Percentiles rank a stretch among this genome's conserved stretches.
phyloP scores from a whole-genome alignment of 768 basidiomycete genomes.

The Russula virescens region DNA sequence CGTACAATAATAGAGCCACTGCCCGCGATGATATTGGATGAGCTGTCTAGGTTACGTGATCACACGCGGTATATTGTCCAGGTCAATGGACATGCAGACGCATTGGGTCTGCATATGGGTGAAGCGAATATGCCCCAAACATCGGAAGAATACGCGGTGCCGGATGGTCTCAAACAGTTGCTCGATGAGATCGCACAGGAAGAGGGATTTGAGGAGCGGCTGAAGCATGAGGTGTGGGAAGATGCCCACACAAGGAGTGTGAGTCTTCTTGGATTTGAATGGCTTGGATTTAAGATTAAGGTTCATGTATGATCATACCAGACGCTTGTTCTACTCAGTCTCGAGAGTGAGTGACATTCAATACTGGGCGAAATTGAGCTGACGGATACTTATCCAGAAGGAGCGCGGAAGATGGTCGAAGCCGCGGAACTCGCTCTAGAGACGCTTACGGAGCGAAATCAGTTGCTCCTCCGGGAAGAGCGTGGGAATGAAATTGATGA shows the following conservation, averaged over 20 bases:
- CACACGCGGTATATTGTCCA: constrained; percentile 36
- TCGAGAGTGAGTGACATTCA: constrained; percentile 41
- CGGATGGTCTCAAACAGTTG: constrained; percentile 32
- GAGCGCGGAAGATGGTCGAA: constrained; percentile 31
- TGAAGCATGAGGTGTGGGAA: constrained; percentile 39
- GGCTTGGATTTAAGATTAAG: too few species aligned
- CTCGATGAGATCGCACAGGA: constrained; percentile 38
- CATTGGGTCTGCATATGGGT: background rate
- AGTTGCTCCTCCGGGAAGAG: constrained; percentile 12
- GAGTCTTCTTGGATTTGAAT: constrained; percentile 12
- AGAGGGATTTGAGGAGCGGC: constrained; percentile 30
- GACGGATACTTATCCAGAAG: constrained; percentile 27
- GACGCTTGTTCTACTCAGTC: constrained; percentile 40
- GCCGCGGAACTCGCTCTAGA: constrained; percentile 33
- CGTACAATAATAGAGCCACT: constrained; percentile 36
- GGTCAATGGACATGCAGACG: constrained; percentile 19
- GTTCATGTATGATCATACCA: constrained; percentile 20
- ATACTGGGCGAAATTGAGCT: background rate
- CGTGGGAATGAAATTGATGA: background rate
- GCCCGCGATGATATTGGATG: constrained; percentile 35
- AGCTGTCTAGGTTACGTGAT: constrained; percentile 37
- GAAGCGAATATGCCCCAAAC: constrained; percentile 1
- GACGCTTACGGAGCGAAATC: constrained; percentile 32
- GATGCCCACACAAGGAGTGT: constrained; percentile 42
- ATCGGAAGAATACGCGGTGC: constrained; percentile 13